These are phyloP conservation scores for Picea sitchensis DNA, from an alignment of 75 land plant genomes.

Conservation along the genomic window DNA sequence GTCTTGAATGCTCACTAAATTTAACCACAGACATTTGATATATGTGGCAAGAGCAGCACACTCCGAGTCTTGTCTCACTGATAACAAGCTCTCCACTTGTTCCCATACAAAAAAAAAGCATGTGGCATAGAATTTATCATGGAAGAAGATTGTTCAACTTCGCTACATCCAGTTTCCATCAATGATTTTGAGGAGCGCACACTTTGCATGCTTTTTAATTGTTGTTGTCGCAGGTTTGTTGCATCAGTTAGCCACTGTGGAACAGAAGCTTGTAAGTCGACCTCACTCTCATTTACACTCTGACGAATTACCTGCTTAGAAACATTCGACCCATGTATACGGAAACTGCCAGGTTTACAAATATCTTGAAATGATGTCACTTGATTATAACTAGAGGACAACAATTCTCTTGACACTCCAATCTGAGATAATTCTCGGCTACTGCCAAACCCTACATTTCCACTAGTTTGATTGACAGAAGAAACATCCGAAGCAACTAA, in stretches of 20 bases:
- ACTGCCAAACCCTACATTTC: slow-evolving; percentile 12
- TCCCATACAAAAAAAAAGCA: slow-evolving; percentile 36
- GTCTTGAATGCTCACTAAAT: slow-evolving; percentile 81
- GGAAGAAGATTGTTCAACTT: slow-evolving; percentile 2
- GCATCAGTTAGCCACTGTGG: slow-evolving; percentile 24
- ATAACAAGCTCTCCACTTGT: slow-evolving; percentile 76
- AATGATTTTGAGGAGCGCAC: too few species aligned
- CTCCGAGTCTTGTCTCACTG: slow-evolving; percentile 62
- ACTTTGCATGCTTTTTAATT: background rate
- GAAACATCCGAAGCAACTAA: slow-evolving; percentile 4
- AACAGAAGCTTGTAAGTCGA: slow-evolving; percentile 15
- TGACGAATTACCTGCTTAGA: slow-evolving; percentile 7
- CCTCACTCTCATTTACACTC: slow-evolving; percentile 15
- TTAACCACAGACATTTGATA: slow-evolving; percentile 60
- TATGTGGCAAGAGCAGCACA: slow-evolving; percentile 65
- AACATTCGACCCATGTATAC: slow-evolving; percentile 9
- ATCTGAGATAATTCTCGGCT: slow-evolving; percentile 11
- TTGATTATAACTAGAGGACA: slow-evolving; percentile 9
- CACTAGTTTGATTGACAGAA: background rate
- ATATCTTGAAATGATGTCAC: slow-evolving; percentile 15
- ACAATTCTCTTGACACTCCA: slow-evolving; percentile 14
- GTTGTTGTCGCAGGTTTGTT: slow-evolving; percentile 16
- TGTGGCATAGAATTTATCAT: slow-evolving; percentile 19
- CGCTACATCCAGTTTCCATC: background rate
- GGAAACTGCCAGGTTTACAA: slow-evolving; percentile 13